Evolutionary conservation across 2,329 filamentous ascomycete species (phyloP), one percentile per base, ranked within the genome.

Genomic region (Epichloe brachyelytri): DNA sequence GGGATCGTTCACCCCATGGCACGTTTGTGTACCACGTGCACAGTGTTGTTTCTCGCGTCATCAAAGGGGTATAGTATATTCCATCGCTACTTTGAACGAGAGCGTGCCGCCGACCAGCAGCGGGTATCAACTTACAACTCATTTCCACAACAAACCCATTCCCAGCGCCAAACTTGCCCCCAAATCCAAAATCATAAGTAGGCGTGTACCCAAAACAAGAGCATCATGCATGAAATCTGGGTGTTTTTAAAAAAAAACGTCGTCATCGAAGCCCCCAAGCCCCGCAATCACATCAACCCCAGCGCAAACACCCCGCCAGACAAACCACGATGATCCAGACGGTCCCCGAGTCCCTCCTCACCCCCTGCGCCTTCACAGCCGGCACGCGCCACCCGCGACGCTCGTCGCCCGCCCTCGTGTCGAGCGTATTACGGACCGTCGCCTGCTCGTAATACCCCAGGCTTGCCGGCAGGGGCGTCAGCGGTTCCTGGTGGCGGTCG

Each of bases 331-430:
- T 53, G 2, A 55, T 51, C 40, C 53, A 53, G 14, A 62, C 61
- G 39, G 58, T 49, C 4, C 59, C 56, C 19, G 55, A 56, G 4
- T 57, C 57, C 14, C 57, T 58, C 20, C 49, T 57, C 3, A 51
- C 59, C 49, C 53, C 56, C 49, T 55, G 55, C 8, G 56, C 57
- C 56, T 64, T 60, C 45, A 62, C 53, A 0, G 68, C 55, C 1
- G 66, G 65, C 12, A 66, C 60, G 50, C 65, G 65, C 66, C 66
- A 69, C 5, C 65, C 66, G 51, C 66, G 67, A 40, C 61, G 62
- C 51, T 63, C 60, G n/a, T 53, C 46, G 10, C 60, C 62, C 41
- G 50, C 62, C 22, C 60, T 54, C 40, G 63, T 67, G 48, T 52
- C 56, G 55, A 66, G 68, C 41, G 62, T 56, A 51, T 68, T 2